Evolutionary conservation across 1,139 yeast species (phyloP), one percentile per base, ranked within the genome.

Genomic region (Pichia sorboxylosa): DNA sequence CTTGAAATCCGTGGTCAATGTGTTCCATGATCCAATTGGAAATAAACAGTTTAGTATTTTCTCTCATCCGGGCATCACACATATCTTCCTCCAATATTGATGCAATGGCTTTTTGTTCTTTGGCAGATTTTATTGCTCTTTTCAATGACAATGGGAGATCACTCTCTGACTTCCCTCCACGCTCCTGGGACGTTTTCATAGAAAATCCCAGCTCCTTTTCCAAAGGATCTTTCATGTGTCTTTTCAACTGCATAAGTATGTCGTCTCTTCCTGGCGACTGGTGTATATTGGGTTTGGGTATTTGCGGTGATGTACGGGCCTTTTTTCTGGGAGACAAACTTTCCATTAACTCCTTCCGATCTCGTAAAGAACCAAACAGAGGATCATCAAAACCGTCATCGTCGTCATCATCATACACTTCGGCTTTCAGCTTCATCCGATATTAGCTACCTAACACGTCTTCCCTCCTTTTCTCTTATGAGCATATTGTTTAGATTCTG

Each of bases 201-300:
- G 40, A 37, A 30, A 37, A 37, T n/a, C 40, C 40, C 5, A 37
- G 23, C n/a, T 37, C 40, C 26, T 29, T 32, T 13, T 37, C 40
- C 9, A 37, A 25, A 10, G 36, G 24, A 28, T 30, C 27, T 7
- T 26, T 30, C 32, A 31, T 34, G 9, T 26, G 28, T 7, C 8
- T n/a, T 26, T 34, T 25, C 10, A 37, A 16, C 20, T 33, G 35
- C 9, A 24, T 20, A 15, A 33, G 19, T 18, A 36, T 36, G n/a
- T n/a, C n/a, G n/a, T n/a, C n/a, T n/a, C n/a, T n/a, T n/a, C n/a
- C n/a, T n/a, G n/a, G n/a, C n/a, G n/a, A n/a, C n/a, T n/a, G n/a
- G n/a, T n/a, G n/a, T n/a, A n/a, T n/a, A n/a, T n/a, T n/a, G n/a
- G n/a, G n/a, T n/a, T n/a, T n/a, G n/a, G n/a, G n/a, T n/a, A n/a